A percentile compares a stretch with the other conserved stretches of the same genome.
These are phyloP conservation scores for Aspergillus eucalypticola DNA, from an alignment of 2,329 filamentous ascomycete species.

Conservation along the genomic window DNA sequence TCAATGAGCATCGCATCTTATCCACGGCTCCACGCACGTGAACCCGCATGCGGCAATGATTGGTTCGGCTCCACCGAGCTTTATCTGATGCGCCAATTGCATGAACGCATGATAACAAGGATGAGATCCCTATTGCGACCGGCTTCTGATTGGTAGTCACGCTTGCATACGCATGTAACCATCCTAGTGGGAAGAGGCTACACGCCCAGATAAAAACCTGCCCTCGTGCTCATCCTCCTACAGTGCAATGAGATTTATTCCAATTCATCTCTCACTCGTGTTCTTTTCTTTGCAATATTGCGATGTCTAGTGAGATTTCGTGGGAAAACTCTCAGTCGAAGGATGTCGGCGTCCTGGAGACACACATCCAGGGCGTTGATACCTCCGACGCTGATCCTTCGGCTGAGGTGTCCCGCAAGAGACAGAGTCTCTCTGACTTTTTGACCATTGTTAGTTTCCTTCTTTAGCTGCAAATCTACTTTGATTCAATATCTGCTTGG, in stretches of 20 bases:
- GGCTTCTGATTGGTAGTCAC: not conserved
- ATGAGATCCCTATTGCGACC: not conserved
- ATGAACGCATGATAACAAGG: not conserved
- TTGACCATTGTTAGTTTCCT: not conserved
- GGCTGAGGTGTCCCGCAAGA: not conserved
- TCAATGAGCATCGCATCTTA: not conserved
- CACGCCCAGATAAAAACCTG: not conserved
- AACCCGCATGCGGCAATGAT: not conserved
- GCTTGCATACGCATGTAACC: not conserved
- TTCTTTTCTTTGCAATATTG: not conserved
- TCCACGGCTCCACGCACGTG: not conserved
- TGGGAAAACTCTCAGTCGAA: not conserved
- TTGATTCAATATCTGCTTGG: no score
- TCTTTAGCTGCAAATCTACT: no score
- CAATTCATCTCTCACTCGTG: not conserved
- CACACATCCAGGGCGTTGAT: not conserved
- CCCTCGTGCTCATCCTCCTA: not conserved
- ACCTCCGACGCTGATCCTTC: not conserved
- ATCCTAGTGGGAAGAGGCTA: not conserved
- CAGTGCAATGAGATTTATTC: no score
- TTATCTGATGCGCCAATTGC: not conserved
- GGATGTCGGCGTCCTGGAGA: not conserved
- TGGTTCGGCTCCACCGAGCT: not conserved
- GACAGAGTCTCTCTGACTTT: not conserved
- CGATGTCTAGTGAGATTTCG: not conserved